Evolutionary conservation across 257 asterid genomes (phyloP).

Genomic region (Mitragyna speciosa): DNA sequence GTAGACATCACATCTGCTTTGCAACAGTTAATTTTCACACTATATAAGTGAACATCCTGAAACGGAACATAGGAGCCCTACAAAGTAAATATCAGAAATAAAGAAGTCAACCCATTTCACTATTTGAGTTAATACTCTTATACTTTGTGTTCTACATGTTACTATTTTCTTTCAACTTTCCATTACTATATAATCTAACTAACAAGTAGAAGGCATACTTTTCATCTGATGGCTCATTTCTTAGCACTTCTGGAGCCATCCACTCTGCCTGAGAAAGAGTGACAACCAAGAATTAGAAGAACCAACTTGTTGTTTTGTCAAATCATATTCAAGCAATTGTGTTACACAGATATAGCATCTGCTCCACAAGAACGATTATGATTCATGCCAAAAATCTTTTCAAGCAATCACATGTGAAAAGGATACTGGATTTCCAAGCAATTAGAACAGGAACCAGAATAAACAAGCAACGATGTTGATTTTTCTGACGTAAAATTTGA

Average conservation of each 20-base stretch:
- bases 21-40: constrained; percentile 13
- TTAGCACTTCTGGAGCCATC: constrained; percentile 99
- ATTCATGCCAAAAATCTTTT: constrained; percentile 6
- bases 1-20: constrained; percentile 85
- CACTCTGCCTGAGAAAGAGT: constrained; percentile 84
- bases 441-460: background rate
- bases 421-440: background rate
- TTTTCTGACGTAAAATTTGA: background rate
- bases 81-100: background rate
- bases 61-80: background rate
- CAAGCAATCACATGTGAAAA: background rate
- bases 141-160: background rate
- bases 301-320: constrained; percentile 4
- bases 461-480: background rate
- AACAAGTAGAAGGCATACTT: constrained; percentile 51
- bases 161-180: background rate
- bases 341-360: background rate
- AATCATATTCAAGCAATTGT: background rate
- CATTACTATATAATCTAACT: background rate
- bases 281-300: constrained; percentile 28
- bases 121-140: background rate
- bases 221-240: constrained; percentile 96
- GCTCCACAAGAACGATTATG: background rate
- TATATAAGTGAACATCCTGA: background rate
- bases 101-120: background rate